Evolutionary conservation across 2,329 filamentous ascomycete species (phyloP), one percentile per base, ranked within the genome.

Genomic region (Aspergillus quadricinctus): DNA sequence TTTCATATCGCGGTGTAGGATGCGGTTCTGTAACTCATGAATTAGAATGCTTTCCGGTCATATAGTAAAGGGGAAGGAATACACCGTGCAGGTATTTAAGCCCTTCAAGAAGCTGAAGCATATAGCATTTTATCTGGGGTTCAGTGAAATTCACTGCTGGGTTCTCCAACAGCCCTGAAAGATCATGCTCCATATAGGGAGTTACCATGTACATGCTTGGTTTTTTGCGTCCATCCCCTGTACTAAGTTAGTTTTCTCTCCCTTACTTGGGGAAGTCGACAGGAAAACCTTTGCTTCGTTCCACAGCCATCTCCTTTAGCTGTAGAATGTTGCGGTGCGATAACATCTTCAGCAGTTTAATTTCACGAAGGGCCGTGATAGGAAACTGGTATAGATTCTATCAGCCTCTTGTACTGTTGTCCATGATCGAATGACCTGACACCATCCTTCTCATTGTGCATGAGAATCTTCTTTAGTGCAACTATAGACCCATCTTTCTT

Each of bases 401-500:
- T 48, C 46, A 31, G 46, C 77, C 4, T 40, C 23, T 31, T 17
- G 41, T 23, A 21, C 31, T 50, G 23, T 19, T 8, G 48, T 35
- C 11, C 17, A 48, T 31, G 21, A 21, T 19, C 29, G n/a, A n/a
- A 19, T 28, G 5, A 62, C 86, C 43, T 66, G 76, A 90, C 87
- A 50, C 94, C 94, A 75, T 99, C 94, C 73, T 97, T 97, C 78
- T 99, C 94, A 73, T 97, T 96, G 73, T 97, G 94, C 90, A 97
- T 97, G 63, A 99, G 85, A 64, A 99, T 99, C 82, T 97, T 97
- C 80, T 99, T 99, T 69, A 99, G 76, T 3, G 94, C 94, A 58
- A 96, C 89, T 48, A 93, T 75, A 25, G 84, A 81, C 53, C 89
- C 88, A 1, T 86, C 89, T 67, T 83, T 88, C 67, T 85, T 87